Percentiles rank a stretch among this genome's conserved stretches.
Conservation (phyloP, 2,329 filamentous ascomycete species). For the Chalara sp. region DNA sequence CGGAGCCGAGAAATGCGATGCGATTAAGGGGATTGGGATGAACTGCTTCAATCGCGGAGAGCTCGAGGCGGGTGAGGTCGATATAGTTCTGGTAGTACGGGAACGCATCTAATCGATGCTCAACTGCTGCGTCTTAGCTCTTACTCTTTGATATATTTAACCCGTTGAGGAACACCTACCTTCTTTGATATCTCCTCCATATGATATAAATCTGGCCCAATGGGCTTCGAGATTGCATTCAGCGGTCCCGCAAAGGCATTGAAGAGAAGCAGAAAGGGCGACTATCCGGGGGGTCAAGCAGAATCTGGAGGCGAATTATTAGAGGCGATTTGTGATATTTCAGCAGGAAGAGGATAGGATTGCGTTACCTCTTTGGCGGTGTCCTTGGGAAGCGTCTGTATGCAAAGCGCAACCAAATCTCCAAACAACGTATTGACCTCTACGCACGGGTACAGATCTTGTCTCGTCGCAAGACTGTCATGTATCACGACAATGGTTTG, state of each 20-base stretch:
- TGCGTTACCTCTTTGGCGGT: slow-evolving; percentile 18
- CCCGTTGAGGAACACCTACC: slow-evolving; percentile 6
- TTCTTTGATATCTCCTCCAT: slow-evolving; percentile 6
- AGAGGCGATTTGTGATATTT: too few relatives aligned
- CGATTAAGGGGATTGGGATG: slow-evolving; percentile 22
- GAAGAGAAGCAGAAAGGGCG: slow-evolving; percentile 30
- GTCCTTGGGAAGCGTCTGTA: slow-evolving; percentile 17
- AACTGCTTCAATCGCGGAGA: slow-evolving; percentile 33
- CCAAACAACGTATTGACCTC: slow-evolving; percentile 30
- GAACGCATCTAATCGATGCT: slow-evolving; percentile 30
- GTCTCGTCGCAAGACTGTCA: slow-evolving; percentile 1
- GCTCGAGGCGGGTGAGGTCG: slow-evolving; percentile 40
- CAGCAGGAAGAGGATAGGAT: background rate
- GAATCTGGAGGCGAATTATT: slow-evolving; percentile 22
- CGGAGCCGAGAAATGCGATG: slow-evolving; percentile 43
- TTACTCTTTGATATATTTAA: background rate
- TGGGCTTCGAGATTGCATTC: slow-evolving; percentile 38
- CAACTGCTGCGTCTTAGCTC: background rate
- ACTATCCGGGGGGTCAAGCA: slow-evolving; percentile 27
- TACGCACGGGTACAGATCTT: slow-evolving; percentile 25
- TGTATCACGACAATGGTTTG: slow-evolving; percentile 4
- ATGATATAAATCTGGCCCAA: slow-evolving; percentile 34
- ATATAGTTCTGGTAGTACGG: slow-evolving; percentile 44
- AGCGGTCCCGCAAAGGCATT: slow-evolving; percentile 34
- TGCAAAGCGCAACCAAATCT: slow-evolving; percentile 31